A percentile compares a stretch with the other conserved stretches of the same genome.
Evolutionary conservation across 208 protist species (phyloP).

Genomic region (Baffinella frigidus): DNA sequence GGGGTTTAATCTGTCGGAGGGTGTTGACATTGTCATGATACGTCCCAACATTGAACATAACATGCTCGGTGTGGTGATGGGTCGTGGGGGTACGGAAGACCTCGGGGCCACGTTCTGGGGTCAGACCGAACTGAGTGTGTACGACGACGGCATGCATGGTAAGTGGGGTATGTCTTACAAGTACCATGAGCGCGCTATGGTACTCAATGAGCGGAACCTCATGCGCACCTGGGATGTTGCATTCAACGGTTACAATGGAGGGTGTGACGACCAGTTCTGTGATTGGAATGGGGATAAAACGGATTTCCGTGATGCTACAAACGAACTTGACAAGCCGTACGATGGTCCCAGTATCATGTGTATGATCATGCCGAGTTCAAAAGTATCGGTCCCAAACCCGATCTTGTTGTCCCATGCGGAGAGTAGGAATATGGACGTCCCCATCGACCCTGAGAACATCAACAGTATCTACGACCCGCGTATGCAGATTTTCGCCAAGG

Average conservation of each 20-base stretch:
- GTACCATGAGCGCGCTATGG: not conserved
- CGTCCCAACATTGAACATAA: slow-evolving; percentile 19
- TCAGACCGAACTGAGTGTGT: not conserved
- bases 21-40: not conserved
- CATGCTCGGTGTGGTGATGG: not conserved
- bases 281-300: not conserved
- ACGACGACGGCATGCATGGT: not conserved
- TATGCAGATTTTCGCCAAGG: not conserved
- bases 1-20: no score
- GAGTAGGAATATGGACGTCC: not conserved
- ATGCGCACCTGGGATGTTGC: not conserved
- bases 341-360: not conserved
- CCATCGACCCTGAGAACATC: not conserved
- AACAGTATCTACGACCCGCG: not conserved
- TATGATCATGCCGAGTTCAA: not conserved
- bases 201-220: not conserved
- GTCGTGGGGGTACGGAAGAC: not conserved
- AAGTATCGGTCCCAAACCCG: no score
- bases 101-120: not conserved
- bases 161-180: slow-evolving; percentile 9
- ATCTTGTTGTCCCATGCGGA: not conserved
- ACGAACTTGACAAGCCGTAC: not conserved
- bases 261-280: not conserved
- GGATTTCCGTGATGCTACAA: not conserved
- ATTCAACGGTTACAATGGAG: not conserved